Percentiles rank a stretch among this genome's conserved stretches.
These are phyloP conservation scores for Nidula microcarpa DNA, from an alignment of 768 basidiomycete genomes.

Conservation along the genomic window DNA sequence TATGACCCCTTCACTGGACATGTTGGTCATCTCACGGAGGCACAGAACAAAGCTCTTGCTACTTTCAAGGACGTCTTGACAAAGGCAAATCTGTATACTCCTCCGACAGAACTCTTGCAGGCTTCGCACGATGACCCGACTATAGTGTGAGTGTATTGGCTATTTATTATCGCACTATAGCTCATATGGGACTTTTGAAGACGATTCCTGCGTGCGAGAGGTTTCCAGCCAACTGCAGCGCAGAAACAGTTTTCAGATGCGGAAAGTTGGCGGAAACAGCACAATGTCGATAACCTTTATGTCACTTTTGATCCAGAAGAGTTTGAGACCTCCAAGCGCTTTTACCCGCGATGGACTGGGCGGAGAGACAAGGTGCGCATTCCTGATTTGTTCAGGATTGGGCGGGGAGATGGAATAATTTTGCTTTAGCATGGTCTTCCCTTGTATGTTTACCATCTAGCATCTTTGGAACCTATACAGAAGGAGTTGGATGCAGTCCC, in stretches of 20 bases:
- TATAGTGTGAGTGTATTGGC: constrained; percentile 46
- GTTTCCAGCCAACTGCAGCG: constrained; percentile 59
- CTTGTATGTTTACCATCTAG: constrained; percentile 72
- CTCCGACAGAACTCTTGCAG: constrained; percentile 19
- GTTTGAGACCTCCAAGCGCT: constrained; percentile 53
- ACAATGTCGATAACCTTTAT: constrained; percentile 63
- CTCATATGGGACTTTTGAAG: constrained; percentile 29
- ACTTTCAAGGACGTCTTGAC: constrained; percentile 51
- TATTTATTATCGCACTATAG: background rate
- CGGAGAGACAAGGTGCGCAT: constrained; percentile 62
- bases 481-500: constrained; percentile 58
- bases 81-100: constrained; percentile 49
- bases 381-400: background rate
- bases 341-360: constrained; percentile 83
- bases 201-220: constrained; percentile 80
- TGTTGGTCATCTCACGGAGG: constrained; percentile 46
- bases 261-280: constrained; percentile 64
- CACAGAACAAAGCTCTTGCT: constrained; percentile 45
- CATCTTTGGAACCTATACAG: constrained; percentile 54
- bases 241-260: constrained; percentile 67
- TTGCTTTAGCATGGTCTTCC: constrained; percentile 57
- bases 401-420: background rate
- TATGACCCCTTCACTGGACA: constrained; percentile 38
- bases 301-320: constrained; percentile 55
- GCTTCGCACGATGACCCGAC: constrained; percentile 66